These are phyloP conservation scores for Phlyctochytrium arcticum DNA, from an alignment of 192 early-diverging fungal genomes.

Conservation along the genomic window DNA sequence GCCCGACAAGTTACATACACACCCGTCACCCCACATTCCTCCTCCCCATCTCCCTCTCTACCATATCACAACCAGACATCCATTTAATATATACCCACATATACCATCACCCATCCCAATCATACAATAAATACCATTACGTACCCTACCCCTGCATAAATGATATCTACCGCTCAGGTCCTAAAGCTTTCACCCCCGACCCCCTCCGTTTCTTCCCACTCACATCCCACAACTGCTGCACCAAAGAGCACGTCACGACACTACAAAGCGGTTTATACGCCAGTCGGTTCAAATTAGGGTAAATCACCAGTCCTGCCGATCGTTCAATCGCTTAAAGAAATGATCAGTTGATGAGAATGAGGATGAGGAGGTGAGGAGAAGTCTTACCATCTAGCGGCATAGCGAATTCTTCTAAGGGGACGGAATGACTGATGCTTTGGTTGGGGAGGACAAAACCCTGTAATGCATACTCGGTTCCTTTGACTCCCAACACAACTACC, in stretches of 20 bases:
- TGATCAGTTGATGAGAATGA: constrained; percentile 50
- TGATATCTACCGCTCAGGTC: too few species aligned
- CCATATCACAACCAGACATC: too few species aligned
- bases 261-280: constrained; percentile 18
- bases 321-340: constrained; percentile 36
- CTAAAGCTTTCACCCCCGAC: too few species aligned
- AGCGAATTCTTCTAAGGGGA: constrained; percentile 63
- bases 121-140: too few species aligned
- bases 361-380: constrained; percentile 49
- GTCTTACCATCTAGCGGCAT: constrained; percentile 71
- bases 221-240: not conserved
- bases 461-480: constrained; percentile 40
- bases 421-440: constrained; percentile 56
- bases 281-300: constrained; percentile 19
- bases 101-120: too few species aligned
- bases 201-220: too few species aligned
- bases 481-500: constrained; percentile 65
- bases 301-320: constrained; percentile 41
- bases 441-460: constrained; percentile 87
- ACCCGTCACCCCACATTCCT: too few species aligned
- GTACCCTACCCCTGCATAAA: too few species aligned
- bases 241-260: constrained; percentile 4
- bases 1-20: too few species aligned
- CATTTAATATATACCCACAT: too few species aligned
- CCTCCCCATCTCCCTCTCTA: too few species aligned